Conservation (phyloP, 2,329 filamentous ascomycete genomes). For the Eurotiales sp. region DNA sequence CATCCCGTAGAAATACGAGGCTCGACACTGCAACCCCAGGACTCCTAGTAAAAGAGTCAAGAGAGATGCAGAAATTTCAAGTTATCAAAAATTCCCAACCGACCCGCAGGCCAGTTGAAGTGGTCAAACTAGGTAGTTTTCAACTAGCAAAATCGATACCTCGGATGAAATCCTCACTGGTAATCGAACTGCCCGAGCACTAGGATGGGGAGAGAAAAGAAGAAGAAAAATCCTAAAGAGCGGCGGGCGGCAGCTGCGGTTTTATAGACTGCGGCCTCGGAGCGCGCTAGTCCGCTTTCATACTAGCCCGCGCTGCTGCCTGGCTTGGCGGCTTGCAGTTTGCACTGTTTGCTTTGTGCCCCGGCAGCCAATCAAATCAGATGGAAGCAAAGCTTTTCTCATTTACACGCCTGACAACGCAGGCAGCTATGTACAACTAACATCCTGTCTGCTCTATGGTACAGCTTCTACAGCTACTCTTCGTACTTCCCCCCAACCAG, state of each 20-base stretch:
- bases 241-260: conserved; percentile 5
- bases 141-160: conserved; percentile 86
- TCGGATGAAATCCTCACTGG: conserved; percentile 84
- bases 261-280: conserved; percentile 20
- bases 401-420: neutral
- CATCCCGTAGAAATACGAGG: too few relatives aligned
- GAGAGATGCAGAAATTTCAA: conserved; percentile 24
- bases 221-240: conserved; percentile 27
- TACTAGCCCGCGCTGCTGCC: neutral
- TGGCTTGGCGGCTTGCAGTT: too few relatives aligned
- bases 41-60: too few relatives aligned
- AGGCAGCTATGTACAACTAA: conserved; percentile 1
- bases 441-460: too few relatives aligned
- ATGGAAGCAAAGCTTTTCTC: too few relatives aligned
- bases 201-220: conserved; percentile 37
- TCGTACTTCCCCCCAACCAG: conserved; percentile 62
- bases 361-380: neutral
- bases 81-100: conserved; percentile 73
- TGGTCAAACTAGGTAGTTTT: conserved; percentile 77
- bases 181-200: conserved; percentile 71
- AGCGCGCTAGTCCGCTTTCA: conserved; percentile 1
- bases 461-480: too few relatives aligned
- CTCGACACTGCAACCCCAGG: too few relatives aligned
- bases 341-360: conserved; percentile 7
- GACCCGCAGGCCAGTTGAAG: conserved; percentile 67